Evolutionary conservation across 2,329 filamentous ascomycete species (phyloP), one percentile per base, ranked within the genome.

Genomic region (Fusarium sp.): DNA sequence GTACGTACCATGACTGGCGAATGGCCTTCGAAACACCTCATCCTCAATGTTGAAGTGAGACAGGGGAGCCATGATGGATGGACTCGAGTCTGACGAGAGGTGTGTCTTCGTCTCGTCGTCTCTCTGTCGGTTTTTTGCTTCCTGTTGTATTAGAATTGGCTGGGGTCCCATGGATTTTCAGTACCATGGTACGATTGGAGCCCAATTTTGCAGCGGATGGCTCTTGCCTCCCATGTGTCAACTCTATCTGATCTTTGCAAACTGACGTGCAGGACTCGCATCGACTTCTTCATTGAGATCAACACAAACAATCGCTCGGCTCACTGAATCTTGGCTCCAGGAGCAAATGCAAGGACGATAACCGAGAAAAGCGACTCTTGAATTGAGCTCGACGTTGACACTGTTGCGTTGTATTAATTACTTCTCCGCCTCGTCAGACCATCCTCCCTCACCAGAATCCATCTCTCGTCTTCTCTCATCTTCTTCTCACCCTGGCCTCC

Each of bases 31-130:
- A 62, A 20, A 66, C 18, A 62, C 47, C 59, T 71, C 40, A 64
- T 59, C 50, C 76, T 78, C 76, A 77, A 14, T 34, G 70, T 56
- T n/a, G 24, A 20, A 34, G 62, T 20, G 47, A 29, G 67, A 66
- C 72, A 69, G 62, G 67, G 70, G 76, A 61, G 59, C 61, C 22
- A 20, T 64, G 34, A 69, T 65, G 35, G 57, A 58, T 57, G n/a
- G n/a, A n/a, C n/a, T 69, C 40, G 56, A 52, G 34, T 50, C 64
- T 60, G 64, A 62, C 27, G 62, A 63, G 52, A 67, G 52, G 66
- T 35, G 57, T 62, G 34, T 35, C 35, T 64, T 54, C 38, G n/a
- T 52, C 52, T 22, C 18, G n/a, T 66, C 20, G 34, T 29, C 54
- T 20, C 56, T 35, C 20, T 40, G 37, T 42, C 61, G 42, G 9